Percentiles rank a stretch among this genome's conserved stretches.
phyloP scores from a whole-genome alignment of 352 stramenopile genomes.

The Pythium folliculosum region DNA sequence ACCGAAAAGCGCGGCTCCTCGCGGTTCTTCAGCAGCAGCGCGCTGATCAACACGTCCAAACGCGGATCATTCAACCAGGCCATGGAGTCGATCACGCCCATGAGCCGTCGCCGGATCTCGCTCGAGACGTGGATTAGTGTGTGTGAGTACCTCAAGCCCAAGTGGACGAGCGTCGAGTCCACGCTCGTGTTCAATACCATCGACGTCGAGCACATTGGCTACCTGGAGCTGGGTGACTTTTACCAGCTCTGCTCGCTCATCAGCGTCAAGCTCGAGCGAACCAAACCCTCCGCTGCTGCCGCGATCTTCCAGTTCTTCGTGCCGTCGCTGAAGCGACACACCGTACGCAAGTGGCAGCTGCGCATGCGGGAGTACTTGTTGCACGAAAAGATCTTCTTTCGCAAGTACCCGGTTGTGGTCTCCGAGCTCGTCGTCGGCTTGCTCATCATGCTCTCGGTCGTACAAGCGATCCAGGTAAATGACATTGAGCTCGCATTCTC shows the following conservation, averaged over 20 bases:
- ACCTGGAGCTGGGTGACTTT: constrained; percentile 67
- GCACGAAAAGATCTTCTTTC: constrained; percentile 61
- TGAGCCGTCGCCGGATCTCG: constrained; percentile 57
- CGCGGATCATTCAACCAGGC: constrained; percentile 39
- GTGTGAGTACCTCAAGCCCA: constrained; percentile 73
- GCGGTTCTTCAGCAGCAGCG: constrained; percentile 47
- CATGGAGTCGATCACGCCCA: constrained; percentile 41
- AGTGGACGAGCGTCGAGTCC: constrained; percentile 72
- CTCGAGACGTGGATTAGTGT: constrained; percentile 72
- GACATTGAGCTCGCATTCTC: constrained; percentile 80
- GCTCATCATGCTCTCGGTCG: constrained; percentile 76
- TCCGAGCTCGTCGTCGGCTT: constrained; percentile 71
- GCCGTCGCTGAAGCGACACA: constrained; percentile 39
- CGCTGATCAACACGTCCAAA: constrained; percentile 37
- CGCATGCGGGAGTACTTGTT: constrained; percentile 56
- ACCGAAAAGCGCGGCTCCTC: constrained; percentile 60
- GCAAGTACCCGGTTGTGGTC: constrained; percentile 70
- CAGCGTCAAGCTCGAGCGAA: constrained; percentile 65
- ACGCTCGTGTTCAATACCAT: constrained; percentile 82
- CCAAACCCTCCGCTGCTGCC: constrained; percentile 44
- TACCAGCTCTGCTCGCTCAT: constrained; percentile 80
- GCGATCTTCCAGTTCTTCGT: constrained; percentile 43
- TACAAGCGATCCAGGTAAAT: constrained; percentile 84
- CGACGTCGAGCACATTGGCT: constrained; percentile 63
- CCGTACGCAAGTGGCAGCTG: constrained; percentile 49